Base-by-base conservation (phyloP, 2,329 filamentous ascomycete species). In the Emmonsiellopsis sp. region DNA sequence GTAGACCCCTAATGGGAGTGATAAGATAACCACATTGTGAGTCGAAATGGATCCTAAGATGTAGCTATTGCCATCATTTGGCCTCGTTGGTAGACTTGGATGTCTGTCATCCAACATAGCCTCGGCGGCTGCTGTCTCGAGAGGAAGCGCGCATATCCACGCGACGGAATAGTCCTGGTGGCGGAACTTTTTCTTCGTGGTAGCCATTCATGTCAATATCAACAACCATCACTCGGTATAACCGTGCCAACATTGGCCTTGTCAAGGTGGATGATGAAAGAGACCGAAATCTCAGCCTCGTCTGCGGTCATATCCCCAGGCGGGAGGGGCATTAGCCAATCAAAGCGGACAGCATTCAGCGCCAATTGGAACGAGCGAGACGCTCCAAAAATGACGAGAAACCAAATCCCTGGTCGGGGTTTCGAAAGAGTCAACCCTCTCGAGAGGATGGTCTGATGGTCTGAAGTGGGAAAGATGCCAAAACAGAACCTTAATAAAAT, bases 21-120 rank as follows among this genome's bases (percentile, higher is more conserved):
- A 62, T 7, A 58, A 55, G 7, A 62, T 56, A 10, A 57, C 55
- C 14, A 62, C 53, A 37, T 62, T 58, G 43, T 60, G 58, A 31
- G 53, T 42, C 3, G 54, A 43, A 14, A 63, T 56, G 14, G 49
- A 54, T 27, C 61, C 60, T 13, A 63, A 53, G n/a, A 54, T 42
- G 45, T 63, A 62, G 34, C 31, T 51, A 45, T 63, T 63, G 31
- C 48, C 42, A 45, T 63, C 60, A 32, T 34, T 36, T 44, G 33
- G 36, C 9, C 5, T 33, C 7, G n/a, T 44, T 37, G 52, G 36
- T 33, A 55, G 43, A 4, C 43, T 31, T 7, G n/a, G 21, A 37
- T 58, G 55, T 8, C 14, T 39, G 42, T 56, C 44, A 47, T 57
- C 57, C n/a, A 58, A 36, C 57, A 55, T 57, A 9, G 42, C 32